These are phyloP conservation scores for Dichotomopilus funicola DNA, from an alignment of 2,329 filamentous ascomycete species.

Conservation along the genomic window DNA sequence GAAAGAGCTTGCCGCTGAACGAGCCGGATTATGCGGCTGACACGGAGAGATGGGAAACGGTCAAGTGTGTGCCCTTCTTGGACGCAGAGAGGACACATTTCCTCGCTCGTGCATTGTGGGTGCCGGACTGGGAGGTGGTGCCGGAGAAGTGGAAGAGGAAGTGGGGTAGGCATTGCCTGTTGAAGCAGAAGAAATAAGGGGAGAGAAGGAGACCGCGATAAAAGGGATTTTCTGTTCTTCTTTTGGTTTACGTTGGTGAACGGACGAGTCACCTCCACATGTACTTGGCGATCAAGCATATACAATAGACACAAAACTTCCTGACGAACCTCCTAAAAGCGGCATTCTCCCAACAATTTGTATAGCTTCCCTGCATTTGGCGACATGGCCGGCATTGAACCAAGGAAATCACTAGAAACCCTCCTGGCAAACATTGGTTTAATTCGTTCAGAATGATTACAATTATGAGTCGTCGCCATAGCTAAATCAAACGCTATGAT, in stretches of 20 bases:
- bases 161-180: conserved; percentile 85
- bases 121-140: conserved; percentile 65
- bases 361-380: too few species aligned
- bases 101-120: conserved; percentile 71
- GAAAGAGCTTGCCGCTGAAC: conserved; percentile 42
- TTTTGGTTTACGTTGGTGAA: background rate
- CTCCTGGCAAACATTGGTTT: too few species aligned
- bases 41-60: conserved; percentile 65
- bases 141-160: conserved; percentile 63
- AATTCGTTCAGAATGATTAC: background rate
- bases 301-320: too few species aligned
- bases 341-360: too few species aligned
- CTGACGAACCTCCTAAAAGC: too few species aligned
- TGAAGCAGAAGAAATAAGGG: conserved; percentile 50
- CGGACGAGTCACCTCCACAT: too few species aligned
- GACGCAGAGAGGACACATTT: conserved; percentile 69
- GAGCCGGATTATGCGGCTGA: conserved; percentile 80
- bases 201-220: background rate
- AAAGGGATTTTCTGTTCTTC: background rate
- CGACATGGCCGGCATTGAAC: too few species aligned
- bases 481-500: background rate
- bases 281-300: too few species aligned
- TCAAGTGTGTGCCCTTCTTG: conserved; percentile 72
- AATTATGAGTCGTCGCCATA: background rate
- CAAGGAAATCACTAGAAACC: too few species aligned